These are phyloP conservation scores for Saccharomycopsis amapae DNA, from an alignment of 805 yeast genomes.

Conservation along the genomic window DNA sequence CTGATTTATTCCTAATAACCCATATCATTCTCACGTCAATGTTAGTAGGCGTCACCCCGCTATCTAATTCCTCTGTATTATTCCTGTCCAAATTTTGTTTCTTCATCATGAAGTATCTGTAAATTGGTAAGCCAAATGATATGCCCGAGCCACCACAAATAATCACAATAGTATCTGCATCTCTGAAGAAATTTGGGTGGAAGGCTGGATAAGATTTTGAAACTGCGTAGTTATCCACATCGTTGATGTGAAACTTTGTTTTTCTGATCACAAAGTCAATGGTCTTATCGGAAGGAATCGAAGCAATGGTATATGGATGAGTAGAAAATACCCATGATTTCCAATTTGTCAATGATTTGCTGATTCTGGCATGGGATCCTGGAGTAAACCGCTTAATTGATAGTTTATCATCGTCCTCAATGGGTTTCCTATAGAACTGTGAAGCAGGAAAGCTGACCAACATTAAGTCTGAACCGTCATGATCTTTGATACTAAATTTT, in stretches of 20 bases:
- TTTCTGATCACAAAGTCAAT: slow-evolving; percentile 43
- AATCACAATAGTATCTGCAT: slow-evolving; percentile 33
- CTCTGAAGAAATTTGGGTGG: slow-evolving; percentile 7
- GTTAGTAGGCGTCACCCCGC: too few species aligned
- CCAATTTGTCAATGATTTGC: slow-evolving; percentile 32
- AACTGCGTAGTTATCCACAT: slow-evolving; percentile 30
- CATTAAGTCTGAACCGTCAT: not conserved
- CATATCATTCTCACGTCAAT: slow-evolving; percentile 41
- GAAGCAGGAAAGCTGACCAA: slow-evolving; percentile 7
- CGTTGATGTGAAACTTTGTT: slow-evolving; percentile 25
- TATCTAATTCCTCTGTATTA: not conserved
- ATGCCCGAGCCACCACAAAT: slow-evolving; percentile 73
- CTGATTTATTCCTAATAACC: slow-evolving; percentile 43
- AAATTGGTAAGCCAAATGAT: slow-evolving; percentile 48
- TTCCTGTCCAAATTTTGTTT: not conserved
- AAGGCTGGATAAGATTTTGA: slow-evolving; percentile 30
- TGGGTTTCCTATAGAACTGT: too few species aligned
- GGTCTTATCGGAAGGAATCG: slow-evolving; percentile 33
- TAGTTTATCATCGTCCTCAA: not conserved
- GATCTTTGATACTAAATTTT: not conserved
- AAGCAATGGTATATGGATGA: slow-evolving; percentile 62
- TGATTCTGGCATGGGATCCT: slow-evolving; percentile 53
- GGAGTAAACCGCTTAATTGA: slow-evolving; percentile 31
- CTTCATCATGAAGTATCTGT: slow-evolving; percentile 7
- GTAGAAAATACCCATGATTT: slow-evolving; percentile 47